Evolutionary conservation across 495 filamentous ascomycete genomes (phyloP).

Genomic region (Xylaria palmicola): DNA sequence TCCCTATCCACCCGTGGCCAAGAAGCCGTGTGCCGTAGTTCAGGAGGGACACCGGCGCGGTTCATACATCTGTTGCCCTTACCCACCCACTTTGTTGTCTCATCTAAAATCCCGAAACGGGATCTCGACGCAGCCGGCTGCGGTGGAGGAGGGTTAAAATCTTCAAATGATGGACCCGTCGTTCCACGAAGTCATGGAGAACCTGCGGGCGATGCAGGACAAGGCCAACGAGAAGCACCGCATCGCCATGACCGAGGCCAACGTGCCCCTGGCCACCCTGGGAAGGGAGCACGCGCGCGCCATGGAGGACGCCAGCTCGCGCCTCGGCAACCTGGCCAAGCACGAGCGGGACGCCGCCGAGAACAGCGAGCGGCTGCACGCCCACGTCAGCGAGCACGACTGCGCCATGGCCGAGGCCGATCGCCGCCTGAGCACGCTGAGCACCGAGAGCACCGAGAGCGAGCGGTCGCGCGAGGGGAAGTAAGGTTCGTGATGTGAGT

Average conservation of each 20-base stretch:
- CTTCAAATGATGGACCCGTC: conserved; percentile 11
- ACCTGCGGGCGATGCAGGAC: conserved; percentile 6
- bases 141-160: too few relatives aligned
- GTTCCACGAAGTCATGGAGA: conserved; percentile 13
- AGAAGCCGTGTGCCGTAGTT: too few relatives aligned
- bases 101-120: too few relatives aligned
- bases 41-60: too few relatives aligned
- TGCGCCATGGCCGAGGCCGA: conserved; percentile 14
- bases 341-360: background rate
- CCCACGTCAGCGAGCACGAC: background rate
- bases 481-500: too few relatives aligned
- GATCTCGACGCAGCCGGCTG: too few relatives aligned
- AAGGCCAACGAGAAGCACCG: conserved; percentile 14
- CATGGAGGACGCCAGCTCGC: background rate
- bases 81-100: too few relatives aligned
- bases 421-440: background rate
- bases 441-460: background rate
- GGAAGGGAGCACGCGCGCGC: conserved; percentile 8
- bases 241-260: conserved; percentile 14
- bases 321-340: background rate
- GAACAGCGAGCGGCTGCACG: conserved; percentile 2
- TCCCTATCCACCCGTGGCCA: too few relatives aligned
- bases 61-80: too few relatives aligned
- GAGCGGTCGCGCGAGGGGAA: background rate
- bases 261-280: conserved; percentile 14